Evolutionary conservation across 2,329 filamentous ascomycete species (phyloP).

Genomic region (Tolypocladium album): DNA sequence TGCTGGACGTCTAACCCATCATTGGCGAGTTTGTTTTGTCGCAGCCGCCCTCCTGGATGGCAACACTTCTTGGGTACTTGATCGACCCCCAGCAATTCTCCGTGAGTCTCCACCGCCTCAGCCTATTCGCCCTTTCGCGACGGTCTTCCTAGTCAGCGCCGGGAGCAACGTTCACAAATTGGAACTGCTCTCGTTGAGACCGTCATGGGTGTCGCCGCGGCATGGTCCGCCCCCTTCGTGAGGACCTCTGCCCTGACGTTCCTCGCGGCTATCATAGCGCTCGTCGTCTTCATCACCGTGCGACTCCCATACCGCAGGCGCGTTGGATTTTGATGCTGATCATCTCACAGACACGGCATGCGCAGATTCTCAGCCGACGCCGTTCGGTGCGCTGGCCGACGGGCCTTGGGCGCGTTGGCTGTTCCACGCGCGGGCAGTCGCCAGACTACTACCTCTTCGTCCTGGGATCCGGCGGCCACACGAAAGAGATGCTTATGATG

Average conservation of each 20-base stretch:
- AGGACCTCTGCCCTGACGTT: slow-evolving; percentile 3
- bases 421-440: neutral
- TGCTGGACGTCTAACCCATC: neutral
- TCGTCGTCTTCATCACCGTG: slow-evolving; percentile 20
- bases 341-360: slow-evolving; percentile 15
- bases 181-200: neutral
- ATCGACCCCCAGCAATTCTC: no score
- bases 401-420: neutral
- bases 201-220: neutral
- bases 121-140: neutral
- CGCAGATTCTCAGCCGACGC: slow-evolving; percentile 14
- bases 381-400: slow-evolving; percentile 8
- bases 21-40: no score
- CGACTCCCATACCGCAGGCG: neutral
- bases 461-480: slow-evolving; percentile 88
- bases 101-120: neutral
- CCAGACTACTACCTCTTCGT: slow-evolving; percentile 60
- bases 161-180: neutral
- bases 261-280: slow-evolving; percentile 9
- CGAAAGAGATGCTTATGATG: slow-evolving; percentile 86
- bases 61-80: no score
- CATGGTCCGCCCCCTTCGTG: neutral
- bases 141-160: neutral
- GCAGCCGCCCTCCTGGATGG: no score
- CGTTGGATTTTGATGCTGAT: neutral